Percentiles rank a stretch among this genome's conserved stretches.
Conservation (phyloP, 306 rosid species). For the Vachellia collinsii region DNA sequence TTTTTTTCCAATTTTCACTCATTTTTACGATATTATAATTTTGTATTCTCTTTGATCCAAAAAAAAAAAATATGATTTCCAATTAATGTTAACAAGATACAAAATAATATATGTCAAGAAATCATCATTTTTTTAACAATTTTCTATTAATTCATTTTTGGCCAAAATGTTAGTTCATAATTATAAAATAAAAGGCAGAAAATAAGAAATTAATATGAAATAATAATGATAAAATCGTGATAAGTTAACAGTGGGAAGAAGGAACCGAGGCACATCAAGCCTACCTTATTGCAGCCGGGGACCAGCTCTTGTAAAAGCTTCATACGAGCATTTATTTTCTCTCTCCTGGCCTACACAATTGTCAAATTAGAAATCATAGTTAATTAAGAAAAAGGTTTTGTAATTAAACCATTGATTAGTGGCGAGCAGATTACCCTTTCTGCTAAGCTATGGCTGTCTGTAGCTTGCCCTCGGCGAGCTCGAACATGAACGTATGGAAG, state of each 20-base stretch:
- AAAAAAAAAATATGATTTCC: not conserved
- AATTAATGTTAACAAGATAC: too few species aligned
- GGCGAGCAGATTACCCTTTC: slow-evolving; percentile 69
- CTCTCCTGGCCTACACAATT: slow-evolving; percentile 89
- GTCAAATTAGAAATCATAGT: not conserved
- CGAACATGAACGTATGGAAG: slow-evolving; percentile 94
- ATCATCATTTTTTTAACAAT: not conserved
- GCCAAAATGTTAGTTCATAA: not conserved
- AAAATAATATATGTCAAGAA: too few species aligned
- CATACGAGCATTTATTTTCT: slow-evolving; percentile 98
- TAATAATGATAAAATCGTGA: slow-evolving; percentile 43
- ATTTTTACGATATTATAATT: too few species aligned
- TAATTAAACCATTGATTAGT: slow-evolving; percentile 35
- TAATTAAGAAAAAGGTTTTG: slow-evolving; percentile 3
- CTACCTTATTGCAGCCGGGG: slow-evolving; percentile 98
- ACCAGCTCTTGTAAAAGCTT: slow-evolving; percentile 95
- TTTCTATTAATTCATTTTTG: not conserved
- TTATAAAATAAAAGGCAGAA: too few species aligned
- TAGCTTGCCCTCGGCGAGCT: slow-evolving; percentile 98
- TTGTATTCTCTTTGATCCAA: not conserved
- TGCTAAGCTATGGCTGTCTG: slow-evolving; percentile 98
- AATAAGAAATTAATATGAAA: not conserved
- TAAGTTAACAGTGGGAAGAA: not conserved
- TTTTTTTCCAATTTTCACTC: not conserved
- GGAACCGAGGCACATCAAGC: slow-evolving; percentile 27